phyloP scores from a whole-genome alignment of 305 asterid species.

The Vinca major region DNA sequence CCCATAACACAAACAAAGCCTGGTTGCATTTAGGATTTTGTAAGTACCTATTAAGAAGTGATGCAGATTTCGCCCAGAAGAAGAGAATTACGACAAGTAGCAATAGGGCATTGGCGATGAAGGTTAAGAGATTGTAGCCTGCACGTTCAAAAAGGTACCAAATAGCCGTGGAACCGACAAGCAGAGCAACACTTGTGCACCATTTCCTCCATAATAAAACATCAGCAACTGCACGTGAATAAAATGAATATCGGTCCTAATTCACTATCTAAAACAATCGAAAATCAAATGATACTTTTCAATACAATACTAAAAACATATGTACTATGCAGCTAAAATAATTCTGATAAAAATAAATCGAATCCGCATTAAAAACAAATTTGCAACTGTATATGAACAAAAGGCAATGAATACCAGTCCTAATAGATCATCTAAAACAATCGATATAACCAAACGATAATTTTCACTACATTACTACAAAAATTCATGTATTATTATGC shows the following conservation, averaged over 20 bases:
- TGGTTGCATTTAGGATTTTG: not conserved
- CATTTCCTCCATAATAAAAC: conserved; percentile 72
- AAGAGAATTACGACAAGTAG: conserved; percentile 60
- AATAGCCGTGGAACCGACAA: conserved; percentile 50
- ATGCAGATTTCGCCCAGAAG: conserved; percentile 94
- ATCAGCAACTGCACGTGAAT: conserved; percentile 59
- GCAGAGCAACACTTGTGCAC: conserved; percentile 34
- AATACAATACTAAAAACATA: too few species aligned
- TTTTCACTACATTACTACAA: too few species aligned
- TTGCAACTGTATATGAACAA: conserved; percentile 33
- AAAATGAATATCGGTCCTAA: not conserved
- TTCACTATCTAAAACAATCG: not conserved
- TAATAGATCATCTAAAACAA: not conserved
- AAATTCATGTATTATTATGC: too few species aligned
- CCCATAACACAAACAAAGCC: not conserved
- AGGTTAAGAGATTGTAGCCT: conserved; percentile 62
- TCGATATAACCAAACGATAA: too few species aligned
- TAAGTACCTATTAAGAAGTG: conserved; percentile 74
- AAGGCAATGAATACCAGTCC: not conserved
- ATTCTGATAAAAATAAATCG: not conserved
- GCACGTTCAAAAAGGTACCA: conserved; percentile 77
- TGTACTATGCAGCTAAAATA: not conserved
- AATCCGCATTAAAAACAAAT: not conserved
- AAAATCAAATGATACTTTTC: too few species aligned
- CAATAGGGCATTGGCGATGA: conserved; percentile 55